Conservation (phyloP, 345 rosid genomes). For the Eucalyptus pumila region DNA sequence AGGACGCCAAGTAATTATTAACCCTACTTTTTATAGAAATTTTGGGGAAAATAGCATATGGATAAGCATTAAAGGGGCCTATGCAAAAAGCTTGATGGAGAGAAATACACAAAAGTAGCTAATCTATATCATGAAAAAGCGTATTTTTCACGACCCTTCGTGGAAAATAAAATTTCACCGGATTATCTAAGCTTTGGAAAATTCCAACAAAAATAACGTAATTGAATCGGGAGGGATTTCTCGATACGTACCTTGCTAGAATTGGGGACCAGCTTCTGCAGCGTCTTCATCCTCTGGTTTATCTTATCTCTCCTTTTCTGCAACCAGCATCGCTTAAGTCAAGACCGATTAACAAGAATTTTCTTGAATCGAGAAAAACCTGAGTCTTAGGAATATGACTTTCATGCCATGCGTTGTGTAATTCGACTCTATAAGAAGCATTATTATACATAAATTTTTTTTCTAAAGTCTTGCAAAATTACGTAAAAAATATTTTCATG, state of each 20-base stretch:
- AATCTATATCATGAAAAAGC: neutral
- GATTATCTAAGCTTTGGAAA: neutral
- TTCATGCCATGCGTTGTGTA: neutral
- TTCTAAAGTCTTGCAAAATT: neutral
- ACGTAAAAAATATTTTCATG: neutral
- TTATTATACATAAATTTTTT: neutral
- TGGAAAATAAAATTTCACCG: neutral
- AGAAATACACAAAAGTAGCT: neutral
- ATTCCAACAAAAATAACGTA: neutral
- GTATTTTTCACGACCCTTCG: neutral
- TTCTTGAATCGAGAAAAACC: too few species aligned
- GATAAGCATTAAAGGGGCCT: neutral
- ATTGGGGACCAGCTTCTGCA: conserved; percentile 94
- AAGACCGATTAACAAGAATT: neutral
- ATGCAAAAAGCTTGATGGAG: neutral
- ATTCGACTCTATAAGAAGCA: neutral
- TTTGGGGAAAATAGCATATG: neutral
- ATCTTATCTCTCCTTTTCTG: conserved; percentile 99
- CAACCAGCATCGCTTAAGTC: neutral
- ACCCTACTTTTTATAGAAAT: neutral
- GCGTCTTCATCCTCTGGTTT: conserved; percentile 91
- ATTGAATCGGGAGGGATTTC: neutral
- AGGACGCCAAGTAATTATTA: neutral
- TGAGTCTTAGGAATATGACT: too few species aligned
- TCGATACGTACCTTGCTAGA: conserved; percentile 64